These are phyloP conservation scores for Arabidopsis suecica DNA, from an alignment of 345 rosid species.

Conservation along the genomic window DNA sequence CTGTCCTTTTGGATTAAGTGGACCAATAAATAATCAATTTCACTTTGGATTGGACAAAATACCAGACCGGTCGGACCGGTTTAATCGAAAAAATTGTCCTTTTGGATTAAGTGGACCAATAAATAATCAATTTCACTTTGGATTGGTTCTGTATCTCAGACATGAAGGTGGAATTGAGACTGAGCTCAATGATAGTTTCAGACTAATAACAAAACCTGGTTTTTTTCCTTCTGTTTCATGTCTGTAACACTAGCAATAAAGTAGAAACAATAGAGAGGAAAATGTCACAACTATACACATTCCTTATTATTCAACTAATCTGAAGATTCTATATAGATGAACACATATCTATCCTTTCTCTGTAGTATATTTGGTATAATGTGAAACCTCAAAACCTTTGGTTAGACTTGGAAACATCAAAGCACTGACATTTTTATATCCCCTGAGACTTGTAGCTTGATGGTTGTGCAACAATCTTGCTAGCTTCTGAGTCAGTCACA, in stretches of 20 bases:
- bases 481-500: not conserved
- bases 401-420: slow-evolving; percentile 24
- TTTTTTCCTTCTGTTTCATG: slow-evolving; percentile 9
- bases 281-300: slow-evolving; percentile 20
- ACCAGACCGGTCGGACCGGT: slow-evolving; percentile 1
- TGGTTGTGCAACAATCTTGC: not conserved
- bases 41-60: not conserved
- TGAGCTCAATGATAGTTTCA: not conserved
- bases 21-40: too few species aligned
- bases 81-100: not conserved
- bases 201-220: slow-evolving; percentile 7
- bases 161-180: not conserved
- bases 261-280: not conserved
- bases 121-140: not conserved
- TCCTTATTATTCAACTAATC: slow-evolving; percentile 10
- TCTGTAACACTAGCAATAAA: not conserved
- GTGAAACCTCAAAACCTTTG: slow-evolving; percentile 1
- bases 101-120: not conserved
- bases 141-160: not conserved
- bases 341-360: not conserved
- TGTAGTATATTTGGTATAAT: not conserved
- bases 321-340: not conserved
- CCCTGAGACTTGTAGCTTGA: not conserved
- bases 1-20: too few species aligned
- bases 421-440: not conserved